Evolutionary conservation across 1,284 basidiomycete genomes (phyloP), one percentile per base, ranked within the genome.

Genomic region (Moniliella sp.): DNA sequence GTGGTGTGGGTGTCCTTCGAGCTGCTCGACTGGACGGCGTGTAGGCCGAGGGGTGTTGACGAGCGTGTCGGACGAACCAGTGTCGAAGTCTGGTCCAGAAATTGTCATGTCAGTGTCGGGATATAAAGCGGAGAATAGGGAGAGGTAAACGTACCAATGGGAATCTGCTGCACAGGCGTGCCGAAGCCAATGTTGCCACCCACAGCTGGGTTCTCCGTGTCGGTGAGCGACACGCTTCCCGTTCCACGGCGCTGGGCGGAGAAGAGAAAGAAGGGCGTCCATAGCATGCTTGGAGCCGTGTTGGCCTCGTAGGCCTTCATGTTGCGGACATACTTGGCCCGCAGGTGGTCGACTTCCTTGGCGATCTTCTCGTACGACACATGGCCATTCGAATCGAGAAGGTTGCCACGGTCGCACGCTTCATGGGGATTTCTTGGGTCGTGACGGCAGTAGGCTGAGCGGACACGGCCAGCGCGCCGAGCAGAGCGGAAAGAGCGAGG

Each of bases 1-100:
- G 21, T 23, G 21, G 21, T 23, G 8, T n/a, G 8, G n/a, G 21
- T 23, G 21, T 23, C n/a, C 21, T n/a, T 7, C 9, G 15, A 11
- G 3, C 10, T 7, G 5, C 25, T 17, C 4, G 2, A 2, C n/a
- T n/a, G n/a, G n/a, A n/a, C 4, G 32, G 32, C 10, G 9, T 14
- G 32, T 33, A 33, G 9, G 26, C 25, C n/a, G 18, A 17, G 13
- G 32, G 16, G n/a, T n/a, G 10, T 27, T 18, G 25, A 18, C 15
- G 16, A 33, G 12, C 7, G 25, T 27, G 25, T 28, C 32, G 26
- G 25, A 17, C 13, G 30, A 23, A 23, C 21, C 21, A n/a, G 21
- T 23, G 21, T 23, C 21, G n/a, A 23, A 23, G 21, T 23, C 21
- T n/a, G n/a, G n/a, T n/a, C n/a, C n/a, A n/a, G n/a, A n/a, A n/a